Base-by-base conservation (phyloP, 192 early-diverging fungal species). In the Martensiomyces pterosporus region DNA sequence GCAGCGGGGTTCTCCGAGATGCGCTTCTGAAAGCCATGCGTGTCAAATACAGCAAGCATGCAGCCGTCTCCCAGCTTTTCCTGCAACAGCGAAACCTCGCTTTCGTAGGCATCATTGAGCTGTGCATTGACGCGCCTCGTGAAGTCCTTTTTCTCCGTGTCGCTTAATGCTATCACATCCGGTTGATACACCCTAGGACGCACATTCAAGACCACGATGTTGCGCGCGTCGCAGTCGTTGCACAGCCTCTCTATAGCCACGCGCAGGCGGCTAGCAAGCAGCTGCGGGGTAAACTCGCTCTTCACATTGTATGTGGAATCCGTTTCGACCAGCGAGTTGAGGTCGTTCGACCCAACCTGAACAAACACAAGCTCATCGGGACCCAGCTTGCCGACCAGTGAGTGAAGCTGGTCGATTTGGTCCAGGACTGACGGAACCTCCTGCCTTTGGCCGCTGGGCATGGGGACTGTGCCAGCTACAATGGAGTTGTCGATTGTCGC, bases 401-500 rank as follows among this genome's bases (percentile, higher is more conserved):
- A 12, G 21, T 22, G 15, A 18, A 67, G 54, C 35, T 41, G 24
- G 17, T 24, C 19, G 4, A 55, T 40, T 36, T 74, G 70, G 13
- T 66, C 64, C 2, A 24, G 16, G 3, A 62, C 37, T 12, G 57
- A 47, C 25, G 70, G 70, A 0, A 74, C 59, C 27, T 74, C 51
- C 1, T 22, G 21, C 15, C 64, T 58, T 29, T 17, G 39, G 5
- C 50, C 39, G 18, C 15, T 42, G 4, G 69, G 54, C 63, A 74
- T 63, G 12, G 59, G 54, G 23, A 67, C 63, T 0, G 70, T 66
- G 22, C 64, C 63, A 0, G 63, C 43, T 4, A 59, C 70, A 3
- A 74, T 33, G 19, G 18, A 17, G 36, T 62, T 67, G 49, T 74
- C 70, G 26, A 67, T 67, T 24, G 70, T 74, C 1, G 70, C 70